These are phyloP conservation scores for Vaccinium vitisidaea DNA, from an alignment of 148 eudicot genomes.

Conservation along the genomic window DNA sequence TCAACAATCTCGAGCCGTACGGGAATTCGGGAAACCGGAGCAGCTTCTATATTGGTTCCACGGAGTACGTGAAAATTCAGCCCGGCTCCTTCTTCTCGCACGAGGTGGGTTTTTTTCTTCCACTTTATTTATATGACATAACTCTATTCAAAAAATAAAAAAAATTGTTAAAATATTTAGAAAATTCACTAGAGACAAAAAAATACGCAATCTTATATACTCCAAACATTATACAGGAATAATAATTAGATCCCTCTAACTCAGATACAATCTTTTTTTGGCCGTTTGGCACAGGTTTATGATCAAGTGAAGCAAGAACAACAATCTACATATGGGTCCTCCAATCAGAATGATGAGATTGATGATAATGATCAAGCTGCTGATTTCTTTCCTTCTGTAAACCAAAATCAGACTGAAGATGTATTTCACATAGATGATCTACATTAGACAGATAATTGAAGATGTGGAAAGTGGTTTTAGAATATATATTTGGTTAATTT, in stretches of 20 bases:
- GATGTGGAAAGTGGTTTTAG: too few relatives aligned
- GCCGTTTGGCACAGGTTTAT: background rate
- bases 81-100: background rate
- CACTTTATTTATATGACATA: background rate
- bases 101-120: background rate
- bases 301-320: background rate
- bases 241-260: background rate
- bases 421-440: background rate
- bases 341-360: background rate
- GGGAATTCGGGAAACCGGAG: too few relatives aligned
- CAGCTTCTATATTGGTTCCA: background rate
- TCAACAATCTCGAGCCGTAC: too few relatives aligned
- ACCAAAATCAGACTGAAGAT: background rate
- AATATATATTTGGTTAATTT: too few relatives aligned
- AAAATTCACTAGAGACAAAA: too few relatives aligned
- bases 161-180: too few relatives aligned
- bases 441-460: background rate
- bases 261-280: background rate
- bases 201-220: too few relatives aligned
- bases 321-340: background rate
- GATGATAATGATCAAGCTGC: background rate
- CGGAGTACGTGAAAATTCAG: background rate
- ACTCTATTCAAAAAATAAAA: too few relatives aligned
- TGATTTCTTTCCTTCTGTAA: background rate
- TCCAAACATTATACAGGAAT: too few relatives aligned